Evolutionary conservation across 345 rosid genomes (phyloP).

Genomic region (Geranium brycei): DNA sequence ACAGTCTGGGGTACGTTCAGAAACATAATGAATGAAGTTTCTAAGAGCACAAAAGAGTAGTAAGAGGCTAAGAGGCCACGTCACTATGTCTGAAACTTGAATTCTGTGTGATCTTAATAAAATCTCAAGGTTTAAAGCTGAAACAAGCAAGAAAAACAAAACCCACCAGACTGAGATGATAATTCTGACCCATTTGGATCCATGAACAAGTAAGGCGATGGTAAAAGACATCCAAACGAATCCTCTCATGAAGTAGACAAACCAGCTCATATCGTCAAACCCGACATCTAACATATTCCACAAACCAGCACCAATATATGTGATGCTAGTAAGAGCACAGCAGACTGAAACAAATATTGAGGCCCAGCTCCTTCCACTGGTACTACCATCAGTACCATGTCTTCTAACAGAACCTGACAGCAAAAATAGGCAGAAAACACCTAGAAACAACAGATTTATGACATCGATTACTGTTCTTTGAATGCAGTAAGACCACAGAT

Average conservation of each 20-base stretch:
- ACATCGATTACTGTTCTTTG: conserved; percentile 45
- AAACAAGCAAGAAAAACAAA: conserved; percentile 30
- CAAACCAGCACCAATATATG: conserved; percentile 24
- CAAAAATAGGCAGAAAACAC: conserved; percentile 40
- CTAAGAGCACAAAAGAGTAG: conserved; percentile 45
- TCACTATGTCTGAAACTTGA: conserved; percentile 20
- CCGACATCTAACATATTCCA: conserved; percentile 17
- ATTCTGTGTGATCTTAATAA: conserved; percentile 23
- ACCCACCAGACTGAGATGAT: conserved; percentile 55
- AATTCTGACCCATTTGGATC: conserved; percentile 29
- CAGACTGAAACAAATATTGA: conserved; percentile 25
- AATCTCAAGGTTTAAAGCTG: conserved; percentile 27
- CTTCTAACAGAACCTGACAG: conserved; percentile 19
- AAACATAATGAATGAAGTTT: conserved; percentile 17
- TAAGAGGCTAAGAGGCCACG: conserved; percentile 40
- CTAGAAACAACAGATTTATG: conserved; percentile 39
- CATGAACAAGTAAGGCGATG: conserved; percentile 44
- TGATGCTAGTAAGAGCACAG: conserved; percentile 33
- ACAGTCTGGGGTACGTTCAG: conserved; percentile 9
- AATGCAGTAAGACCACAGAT: conserved; percentile 35
- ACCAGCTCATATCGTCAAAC: conserved; percentile 15
- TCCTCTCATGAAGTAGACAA: conserved; percentile 34
- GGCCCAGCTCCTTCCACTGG: conserved; percentile 30
- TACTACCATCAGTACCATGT: background rate
- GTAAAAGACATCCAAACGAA: conserved; percentile 47